These are phyloP conservation scores for Ajuga chamaepitys DNA, from an alignment of 257 asterid species.

Conservation along the genomic window DNA sequence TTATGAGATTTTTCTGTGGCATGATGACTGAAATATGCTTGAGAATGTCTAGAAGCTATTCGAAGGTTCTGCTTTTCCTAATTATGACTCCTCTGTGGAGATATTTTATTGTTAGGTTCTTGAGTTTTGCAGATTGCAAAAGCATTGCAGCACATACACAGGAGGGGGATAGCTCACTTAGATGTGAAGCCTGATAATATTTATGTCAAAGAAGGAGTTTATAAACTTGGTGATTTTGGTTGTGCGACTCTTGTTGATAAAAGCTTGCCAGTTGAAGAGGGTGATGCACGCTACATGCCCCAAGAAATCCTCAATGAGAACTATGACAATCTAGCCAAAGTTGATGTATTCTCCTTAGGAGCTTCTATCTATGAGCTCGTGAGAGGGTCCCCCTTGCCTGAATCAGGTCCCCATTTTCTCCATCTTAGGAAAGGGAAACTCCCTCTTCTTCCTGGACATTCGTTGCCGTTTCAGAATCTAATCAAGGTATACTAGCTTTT, in stretches of 20 bases:
- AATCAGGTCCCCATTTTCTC: conserved; percentile 63
- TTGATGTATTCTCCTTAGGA: conserved; percentile 87
- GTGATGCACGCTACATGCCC: conserved; percentile 98
- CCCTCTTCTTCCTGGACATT: conserved; percentile 92
- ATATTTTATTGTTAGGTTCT: neutral
- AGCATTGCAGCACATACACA: conserved; percentile 75
- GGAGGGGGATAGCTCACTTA: conserved; percentile 70
- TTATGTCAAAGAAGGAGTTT: conserved; percentile 72
- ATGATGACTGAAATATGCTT: neutral
- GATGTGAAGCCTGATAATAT: conserved; percentile 94
- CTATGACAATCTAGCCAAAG: conserved; percentile 79
- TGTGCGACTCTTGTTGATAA: conserved; percentile 75
- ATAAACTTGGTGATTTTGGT: conserved; percentile 95
- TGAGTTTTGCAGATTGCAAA: conserved; percentile 58
- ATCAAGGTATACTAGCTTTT: conserved; percentile 54
- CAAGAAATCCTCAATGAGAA: conserved; percentile 88
- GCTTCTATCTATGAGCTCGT: conserved; percentile 76
- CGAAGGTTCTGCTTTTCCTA: neutral
- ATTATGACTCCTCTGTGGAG: neutral
- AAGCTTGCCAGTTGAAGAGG: conserved; percentile 90
- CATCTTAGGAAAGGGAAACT: conserved; percentile 77
- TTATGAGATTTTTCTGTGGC: neutral
- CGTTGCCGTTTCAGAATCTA: conserved; percentile 81
- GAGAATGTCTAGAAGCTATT: neutral
- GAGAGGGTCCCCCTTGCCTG: conserved; percentile 69